Base-by-base conservation (phyloP, 2,329 filamentous ascomycete species). In the Arthrinium puccinioides region DNA sequence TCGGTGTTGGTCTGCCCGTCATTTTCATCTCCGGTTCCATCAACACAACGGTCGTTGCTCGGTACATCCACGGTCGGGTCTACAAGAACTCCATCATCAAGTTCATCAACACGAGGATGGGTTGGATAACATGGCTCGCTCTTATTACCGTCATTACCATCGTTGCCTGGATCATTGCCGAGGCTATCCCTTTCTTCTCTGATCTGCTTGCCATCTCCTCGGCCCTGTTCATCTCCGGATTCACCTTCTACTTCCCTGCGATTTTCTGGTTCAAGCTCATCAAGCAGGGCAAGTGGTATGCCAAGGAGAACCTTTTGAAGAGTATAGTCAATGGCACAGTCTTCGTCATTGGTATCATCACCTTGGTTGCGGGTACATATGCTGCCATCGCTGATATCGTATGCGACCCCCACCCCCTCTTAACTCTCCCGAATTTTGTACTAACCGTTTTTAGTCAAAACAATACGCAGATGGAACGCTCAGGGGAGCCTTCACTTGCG, bases 161-260 rank as follows among this genome's bases (percentile, higher is more conserved):
- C 9, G 37, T 83, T 10, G 79, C 79, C 4, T 88, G 79, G 71
- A 55, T 87, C 46, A 79, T 88, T 45, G 82, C 83, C 11, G 76
- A 83, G 51, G 74, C 79, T 1, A 82, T 88, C 30, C 84, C 84
- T 3, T 79, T 81, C 54, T 89, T 88, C 63, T 75, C 74, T 44
- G 69, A 82, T 34, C 63, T 88, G 30, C 61, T 88, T n/a, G 64
- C 67, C 39, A 67, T 73, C 50, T 64, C 56, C 32, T 71, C 69
- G 3, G 61, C 67, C 3, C 63, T 73, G 21, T 72, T 73, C 53
- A 59, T 73, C 47, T 71, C 68, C 9, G 65, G 63, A n/a, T 68
- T 67, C 48, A 56, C 55, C 21, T 55, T 59, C 40, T 57, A 59
- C 50, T 54, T 59, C 47, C 55, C 55, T 4, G 55, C 54, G 32